Evolutionary conservation across 805 yeast genomes (phyloP).

Genomic region (Ogataea pini): DNA sequence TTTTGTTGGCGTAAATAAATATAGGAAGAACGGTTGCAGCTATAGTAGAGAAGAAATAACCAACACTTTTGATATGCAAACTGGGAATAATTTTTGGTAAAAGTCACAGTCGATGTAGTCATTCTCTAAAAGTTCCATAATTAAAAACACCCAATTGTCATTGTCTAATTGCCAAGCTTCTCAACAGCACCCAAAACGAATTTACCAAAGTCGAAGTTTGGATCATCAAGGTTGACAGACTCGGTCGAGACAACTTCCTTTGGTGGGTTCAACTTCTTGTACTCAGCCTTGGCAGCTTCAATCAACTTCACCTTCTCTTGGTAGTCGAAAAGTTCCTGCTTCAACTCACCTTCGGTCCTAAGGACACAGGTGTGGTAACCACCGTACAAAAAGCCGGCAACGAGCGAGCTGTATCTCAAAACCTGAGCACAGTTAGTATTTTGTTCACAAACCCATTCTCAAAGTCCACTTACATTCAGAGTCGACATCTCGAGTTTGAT

Average conservation of each 20-base stretch:
- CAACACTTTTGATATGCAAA: conserved; percentile 4
- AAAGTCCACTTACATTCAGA: conserved; percentile 43
- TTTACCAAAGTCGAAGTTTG: conserved; percentile 80
- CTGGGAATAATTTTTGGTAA: background rate
- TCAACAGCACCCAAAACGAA: conserved; percentile 68
- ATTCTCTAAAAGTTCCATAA: conserved; percentile 7
- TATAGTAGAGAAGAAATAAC: conserved; percentile 7
- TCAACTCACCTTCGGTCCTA: conserved; percentile 57
- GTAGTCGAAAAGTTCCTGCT: conserved; percentile 59
- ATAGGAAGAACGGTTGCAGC: conserved; percentile 3
- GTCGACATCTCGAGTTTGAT: conserved; percentile 45
- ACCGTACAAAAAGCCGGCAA: conserved; percentile 87
- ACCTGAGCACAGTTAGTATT: conserved; percentile 45
- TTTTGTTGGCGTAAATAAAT: conserved; percentile 5
- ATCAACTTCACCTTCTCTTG: conserved; percentile 72
- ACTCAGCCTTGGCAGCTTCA: conserved; percentile 86
- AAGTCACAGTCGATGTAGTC: background rate
- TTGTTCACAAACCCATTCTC: background rate
- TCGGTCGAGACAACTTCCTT: conserved; percentile 44
- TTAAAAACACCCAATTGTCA: conserved; percentile 3
- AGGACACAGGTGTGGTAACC: conserved; percentile 77
- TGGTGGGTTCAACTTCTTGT: conserved; percentile 60
- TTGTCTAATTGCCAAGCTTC: conserved; percentile 39
- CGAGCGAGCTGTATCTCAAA: conserved; percentile 89
- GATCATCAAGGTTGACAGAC: conserved; percentile 80